Evolutionary conservation across 768 basidiomycete species (phyloP).

Genomic region (Kwoniella newhampshirensis): DNA sequence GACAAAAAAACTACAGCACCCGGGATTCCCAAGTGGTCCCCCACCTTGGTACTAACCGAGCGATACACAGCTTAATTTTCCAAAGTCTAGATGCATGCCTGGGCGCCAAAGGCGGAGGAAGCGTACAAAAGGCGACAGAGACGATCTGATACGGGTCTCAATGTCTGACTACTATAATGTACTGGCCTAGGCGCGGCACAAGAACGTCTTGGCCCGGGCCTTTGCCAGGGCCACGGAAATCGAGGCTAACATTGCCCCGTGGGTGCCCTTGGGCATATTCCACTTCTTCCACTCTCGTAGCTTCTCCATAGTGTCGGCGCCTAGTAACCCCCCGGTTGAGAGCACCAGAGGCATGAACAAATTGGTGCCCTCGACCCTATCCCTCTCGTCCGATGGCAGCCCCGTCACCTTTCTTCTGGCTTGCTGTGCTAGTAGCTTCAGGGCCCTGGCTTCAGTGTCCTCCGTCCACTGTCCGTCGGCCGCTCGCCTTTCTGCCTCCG

Average conservation of each 20-base stretch:
- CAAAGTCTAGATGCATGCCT: no score
- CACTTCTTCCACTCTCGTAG: constrained; percentile 3
- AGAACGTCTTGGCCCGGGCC: constrained; percentile 1
- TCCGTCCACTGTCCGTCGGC: background rate
- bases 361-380: background rate
- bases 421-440: background rate
- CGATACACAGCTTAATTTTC: constrained; percentile 2
- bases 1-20: constrained; percentile 14
- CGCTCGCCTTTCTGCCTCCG: background rate
- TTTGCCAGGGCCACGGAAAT: constrained; percentile 3
- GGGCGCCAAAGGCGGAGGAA: constrained; percentile 4
- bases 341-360: constrained; percentile 2
- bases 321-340: constrained; percentile 3
- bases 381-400: background rate
- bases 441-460: background rate
- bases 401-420: constrained; percentile 1
- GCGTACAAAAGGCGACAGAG: background rate
- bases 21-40: constrained; percentile 15
- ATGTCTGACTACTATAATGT: background rate
- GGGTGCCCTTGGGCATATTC: background rate
- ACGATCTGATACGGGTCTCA: constrained; percentile 1
- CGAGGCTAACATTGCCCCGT: background rate
- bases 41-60: constrained; percentile 18
- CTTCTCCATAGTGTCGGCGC: constrained; percentile 2
- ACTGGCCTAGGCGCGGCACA: constrained; percentile 1